A percentile compares a stretch with the other conserved stretches of the same genome.
Conservation (phyloP, 768 basidiomycete genomes). For the Clathrus columnatus region DNA sequence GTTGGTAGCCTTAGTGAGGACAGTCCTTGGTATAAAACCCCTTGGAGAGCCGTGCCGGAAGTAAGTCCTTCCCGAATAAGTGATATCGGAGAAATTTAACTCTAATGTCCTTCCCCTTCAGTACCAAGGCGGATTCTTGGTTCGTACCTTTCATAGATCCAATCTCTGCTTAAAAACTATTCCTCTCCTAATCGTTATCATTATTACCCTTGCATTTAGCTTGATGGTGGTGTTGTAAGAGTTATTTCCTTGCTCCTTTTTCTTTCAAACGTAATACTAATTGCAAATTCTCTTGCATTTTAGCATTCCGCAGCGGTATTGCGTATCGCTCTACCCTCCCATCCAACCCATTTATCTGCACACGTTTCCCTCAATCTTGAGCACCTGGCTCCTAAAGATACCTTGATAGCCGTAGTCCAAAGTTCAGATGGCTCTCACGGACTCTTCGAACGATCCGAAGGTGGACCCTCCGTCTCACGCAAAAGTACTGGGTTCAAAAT, state of each 20-base stretch:
- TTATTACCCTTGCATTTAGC: conserved; percentile 31
- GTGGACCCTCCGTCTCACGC: conserved; percentile 38
- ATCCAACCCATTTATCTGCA: conserved; percentile 45
- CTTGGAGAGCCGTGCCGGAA: conserved; percentile 78
- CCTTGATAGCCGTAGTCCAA: conserved; percentile 50
- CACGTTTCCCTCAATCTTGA: conserved; percentile 62
- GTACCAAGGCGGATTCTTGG: conserved; percentile 79
- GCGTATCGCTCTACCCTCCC: conserved; percentile 46
- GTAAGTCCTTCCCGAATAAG: conserved; percentile 31
- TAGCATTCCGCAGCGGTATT: conserved; percentile 64
- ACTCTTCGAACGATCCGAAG: conserved; percentile 54
- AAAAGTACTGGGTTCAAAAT: conserved; percentile 34
- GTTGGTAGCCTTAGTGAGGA: conserved; percentile 49
- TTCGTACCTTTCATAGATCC: conserved; percentile 29
- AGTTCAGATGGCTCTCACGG: conserved; percentile 46
- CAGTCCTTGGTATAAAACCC: conserved; percentile 71
- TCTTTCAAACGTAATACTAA: conserved; percentile 1
- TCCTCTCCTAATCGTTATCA: neutral
- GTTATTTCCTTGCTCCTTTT: neutral
- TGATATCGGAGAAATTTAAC: conserved; percentile 5
- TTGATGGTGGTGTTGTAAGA: conserved; percentile 73
- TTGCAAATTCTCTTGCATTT: neutral
- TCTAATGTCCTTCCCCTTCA: conserved; percentile 18
- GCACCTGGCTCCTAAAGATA: conserved; percentile 73
- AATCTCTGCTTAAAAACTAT: conserved; percentile 17